Percentiles rank a stretch among this genome's conserved stretches.
phyloP scores from a whole-genome alignment of 495 filamentous ascomycete species.

The Neurospora sp. region DNA sequence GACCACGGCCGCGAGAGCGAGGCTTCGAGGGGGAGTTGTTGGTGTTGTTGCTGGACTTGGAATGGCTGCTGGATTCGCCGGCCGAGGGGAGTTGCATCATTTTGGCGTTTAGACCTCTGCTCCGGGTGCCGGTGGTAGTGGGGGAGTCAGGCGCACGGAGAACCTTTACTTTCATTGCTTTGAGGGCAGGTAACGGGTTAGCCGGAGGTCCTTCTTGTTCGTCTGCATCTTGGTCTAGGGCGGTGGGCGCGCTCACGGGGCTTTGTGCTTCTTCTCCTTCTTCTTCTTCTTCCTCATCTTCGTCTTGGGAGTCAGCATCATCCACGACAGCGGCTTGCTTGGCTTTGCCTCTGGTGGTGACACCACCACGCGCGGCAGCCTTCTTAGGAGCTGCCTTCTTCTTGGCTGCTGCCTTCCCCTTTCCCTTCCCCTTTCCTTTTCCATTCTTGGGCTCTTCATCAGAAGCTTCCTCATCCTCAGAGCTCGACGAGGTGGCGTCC shows the following conservation, averaged over 20 bases:
- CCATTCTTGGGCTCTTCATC: background rate
- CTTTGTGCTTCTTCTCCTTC: background rate
- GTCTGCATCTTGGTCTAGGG: background rate
- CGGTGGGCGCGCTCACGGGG: background rate
- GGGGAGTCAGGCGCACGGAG: background rate
- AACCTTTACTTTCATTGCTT: background rate
- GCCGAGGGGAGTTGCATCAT: background rate
- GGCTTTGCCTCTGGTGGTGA: background rate
- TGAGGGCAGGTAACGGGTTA: background rate
- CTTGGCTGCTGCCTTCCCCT: background rate
- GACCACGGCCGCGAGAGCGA: background rate
- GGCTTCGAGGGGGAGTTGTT: background rate
- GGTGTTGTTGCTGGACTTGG: background rate
- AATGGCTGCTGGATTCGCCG: background rate
- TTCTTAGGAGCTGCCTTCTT: background rate
- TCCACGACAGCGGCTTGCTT: background rate
- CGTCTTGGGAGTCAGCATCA: background rate
- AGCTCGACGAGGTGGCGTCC: background rate
- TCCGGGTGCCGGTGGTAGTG: background rate
- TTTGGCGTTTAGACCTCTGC: background rate
- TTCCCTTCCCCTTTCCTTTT: background rate
- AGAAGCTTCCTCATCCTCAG: background rate
- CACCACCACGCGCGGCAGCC: background rate
- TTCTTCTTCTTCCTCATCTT: background rate
- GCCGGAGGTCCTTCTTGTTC: background rate